Percentiles rank a stretch among this genome's conserved stretches.
These are phyloP conservation scores for Rhizopogon sp. DNA, from an alignment of 768 basidiomycete genomes.

Conservation along the genomic window DNA sequence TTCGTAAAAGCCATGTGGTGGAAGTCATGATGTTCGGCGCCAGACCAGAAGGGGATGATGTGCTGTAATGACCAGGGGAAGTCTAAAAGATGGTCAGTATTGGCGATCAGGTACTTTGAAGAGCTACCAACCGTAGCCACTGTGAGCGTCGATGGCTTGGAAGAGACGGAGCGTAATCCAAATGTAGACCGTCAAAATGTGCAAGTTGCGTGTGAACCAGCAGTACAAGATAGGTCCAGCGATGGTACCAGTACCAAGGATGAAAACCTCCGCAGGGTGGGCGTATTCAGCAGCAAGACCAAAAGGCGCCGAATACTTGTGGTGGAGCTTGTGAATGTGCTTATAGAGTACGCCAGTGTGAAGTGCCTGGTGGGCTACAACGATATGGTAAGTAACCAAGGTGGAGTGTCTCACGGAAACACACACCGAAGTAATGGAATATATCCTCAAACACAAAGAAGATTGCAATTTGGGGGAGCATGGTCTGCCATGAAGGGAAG, in stretches of 20 bases:
- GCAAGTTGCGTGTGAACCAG: slow-evolving; percentile 63
- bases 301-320: slow-evolving; percentile 95
- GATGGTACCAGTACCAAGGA: slow-evolving; percentile 90
- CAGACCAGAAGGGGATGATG: slow-evolving; percentile 93
- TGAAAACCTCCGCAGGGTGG: slow-evolving; percentile 93
- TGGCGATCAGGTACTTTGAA: not conserved
- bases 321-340: slow-evolving; percentile 95
- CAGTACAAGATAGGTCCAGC: slow-evolving; percentile 85
- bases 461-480: slow-evolving; percentile 72
- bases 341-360: slow-evolving; percentile 85
- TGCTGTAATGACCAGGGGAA: slow-evolving; percentile 98
- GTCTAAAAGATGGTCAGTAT: slow-evolving; percentile 37
- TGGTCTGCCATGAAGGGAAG: slow-evolving; percentile 67
- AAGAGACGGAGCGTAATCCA: slow-evolving; percentile 94
- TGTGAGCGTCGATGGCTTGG: slow-evolving; percentile 97
- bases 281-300: slow-evolving; percentile 98
- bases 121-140: slow-evolving; percentile 73
- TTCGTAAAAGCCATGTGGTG: slow-evolving; percentile 96
- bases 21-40: slow-evolving; percentile 97
- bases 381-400: not conserved
- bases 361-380: slow-evolving; percentile 78
- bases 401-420: not conserved
- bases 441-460: slow-evolving; percentile 97
- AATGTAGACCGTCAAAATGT: slow-evolving; percentile 88
- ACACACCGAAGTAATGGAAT: slow-evolving; percentile 83